Conservation (phyloP, 305 asterid genomes). For the Fraxinus xanthoxyloides region DNA sequence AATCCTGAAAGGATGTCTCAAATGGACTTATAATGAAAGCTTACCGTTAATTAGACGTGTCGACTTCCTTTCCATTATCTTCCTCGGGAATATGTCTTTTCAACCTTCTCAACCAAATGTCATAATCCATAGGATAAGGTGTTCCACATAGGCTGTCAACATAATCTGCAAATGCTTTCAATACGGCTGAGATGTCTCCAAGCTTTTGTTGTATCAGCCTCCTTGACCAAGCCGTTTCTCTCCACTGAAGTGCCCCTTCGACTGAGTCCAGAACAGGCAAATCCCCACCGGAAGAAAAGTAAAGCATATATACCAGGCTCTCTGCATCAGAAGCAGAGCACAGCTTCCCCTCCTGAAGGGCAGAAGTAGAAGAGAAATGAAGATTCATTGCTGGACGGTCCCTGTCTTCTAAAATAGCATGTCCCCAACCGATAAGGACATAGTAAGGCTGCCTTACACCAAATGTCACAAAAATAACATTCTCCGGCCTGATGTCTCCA, state of each 20-base stretch:
- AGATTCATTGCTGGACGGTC: constrained; percentile 87
- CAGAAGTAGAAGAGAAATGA: constrained; percentile 90
- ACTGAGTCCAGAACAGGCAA: constrained; percentile 85
- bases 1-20: constrained; percentile 8
- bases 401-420: constrained; percentile 88
- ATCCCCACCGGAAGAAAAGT: constrained; percentile 65
- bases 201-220: constrained; percentile 90
- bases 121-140: constrained; percentile 84
- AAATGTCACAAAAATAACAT: constrained; percentile 57
- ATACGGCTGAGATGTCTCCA: constrained; percentile 85
- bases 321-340: constrained; percentile 97
- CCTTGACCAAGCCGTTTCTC: constrained; percentile 89
- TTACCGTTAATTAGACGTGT: constrained; percentile 30
- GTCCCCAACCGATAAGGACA: constrained; percentile 92
- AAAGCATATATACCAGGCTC: constrained; percentile 80
- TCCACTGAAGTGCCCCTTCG: constrained; percentile 93
- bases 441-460: constrained; percentile 53
- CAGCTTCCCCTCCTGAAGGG: constrained; percentile 87
- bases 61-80: constrained; percentile 61
- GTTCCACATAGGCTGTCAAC: constrained; percentile 96
- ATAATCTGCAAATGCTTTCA: constrained; percentile 96
- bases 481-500: constrained; percentile 87
- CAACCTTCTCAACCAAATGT: constrained; percentile 82
- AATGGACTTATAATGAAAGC: constrained; percentile 1
- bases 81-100: constrained; percentile 62